A percentile compares a stretch with the other conserved stretches of the same genome.
These are phyloP conservation scores for Chlorella sp. DNA, from an alignment of 139 green algal genomes.

Conservation along the genomic window DNA sequence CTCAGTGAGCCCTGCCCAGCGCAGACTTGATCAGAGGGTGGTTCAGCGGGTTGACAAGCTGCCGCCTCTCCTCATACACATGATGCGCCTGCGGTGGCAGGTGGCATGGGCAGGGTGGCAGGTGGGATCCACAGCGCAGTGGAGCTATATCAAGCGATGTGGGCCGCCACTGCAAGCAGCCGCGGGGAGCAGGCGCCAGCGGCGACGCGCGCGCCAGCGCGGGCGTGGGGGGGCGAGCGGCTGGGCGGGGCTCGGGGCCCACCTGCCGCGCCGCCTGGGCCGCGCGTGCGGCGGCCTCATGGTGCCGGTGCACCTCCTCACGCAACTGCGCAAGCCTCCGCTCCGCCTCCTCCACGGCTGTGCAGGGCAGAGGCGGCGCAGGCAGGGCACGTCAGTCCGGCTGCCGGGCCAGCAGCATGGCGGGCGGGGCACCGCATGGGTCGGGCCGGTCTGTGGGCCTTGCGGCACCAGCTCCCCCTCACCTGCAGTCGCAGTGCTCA, in stretches of 20 bases:
- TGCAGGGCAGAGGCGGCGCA: not conserved
- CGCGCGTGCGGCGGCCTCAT: not conserved
- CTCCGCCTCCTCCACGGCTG: not conserved
- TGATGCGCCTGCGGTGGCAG: not conserved
- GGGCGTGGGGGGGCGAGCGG: not conserved
- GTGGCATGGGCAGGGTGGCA: not conserved
- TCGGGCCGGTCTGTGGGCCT: not conserved
- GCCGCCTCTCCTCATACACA: not conserved
- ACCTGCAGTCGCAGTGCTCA: too few relatives aligned
- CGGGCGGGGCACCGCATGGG: not conserved
- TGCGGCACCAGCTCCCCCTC: not conserved
- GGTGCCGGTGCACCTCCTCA: not conserved
- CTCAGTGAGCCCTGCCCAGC: too few relatives aligned
- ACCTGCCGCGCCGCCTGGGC: not conserved
- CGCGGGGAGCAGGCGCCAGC: not conserved
- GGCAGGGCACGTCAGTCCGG: not conserved
- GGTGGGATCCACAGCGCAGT: not conserved
- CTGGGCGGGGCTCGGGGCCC: not conserved
- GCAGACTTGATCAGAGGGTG: constrained; percentile 17
- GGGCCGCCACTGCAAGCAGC: not conserved
- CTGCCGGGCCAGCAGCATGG: not conserved
- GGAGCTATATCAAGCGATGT: not conserved
- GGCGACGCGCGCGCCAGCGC: not conserved
- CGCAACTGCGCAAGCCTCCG: not conserved
- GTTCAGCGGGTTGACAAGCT: constrained; percentile 13